Evolutionary conservation across 2,329 filamentous ascomycete species (phyloP).

Genomic region (Nigrograna mackinnonii): DNA sequence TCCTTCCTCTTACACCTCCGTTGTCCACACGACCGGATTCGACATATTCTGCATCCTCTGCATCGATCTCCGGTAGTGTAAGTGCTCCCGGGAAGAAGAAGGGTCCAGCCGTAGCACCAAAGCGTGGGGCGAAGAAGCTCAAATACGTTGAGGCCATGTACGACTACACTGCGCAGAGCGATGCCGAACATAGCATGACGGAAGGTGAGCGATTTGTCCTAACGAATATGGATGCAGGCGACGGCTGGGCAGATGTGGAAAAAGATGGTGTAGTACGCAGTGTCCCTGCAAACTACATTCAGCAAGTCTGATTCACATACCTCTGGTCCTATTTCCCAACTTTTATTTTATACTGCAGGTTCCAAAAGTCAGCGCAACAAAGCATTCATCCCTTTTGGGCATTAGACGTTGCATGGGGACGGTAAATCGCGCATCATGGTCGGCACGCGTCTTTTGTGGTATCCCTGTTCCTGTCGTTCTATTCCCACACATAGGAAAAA

Average conservation of each 20-base stretch:
- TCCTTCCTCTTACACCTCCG: slow-evolving; percentile 52
- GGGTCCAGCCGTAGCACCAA: slow-evolving; percentile 87
- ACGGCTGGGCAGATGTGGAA: slow-evolving; percentile 97
- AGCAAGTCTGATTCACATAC: slow-evolving; percentile 71
- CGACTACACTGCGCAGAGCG: slow-evolving; percentile 83
- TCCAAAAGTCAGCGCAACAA: background rate
- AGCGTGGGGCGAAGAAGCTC: slow-evolving; percentile 88
- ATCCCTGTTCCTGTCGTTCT: too few relatives aligned
- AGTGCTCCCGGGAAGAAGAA: slow-evolving; percentile 70
- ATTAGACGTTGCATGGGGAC: too few relatives aligned
- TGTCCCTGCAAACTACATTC: slow-evolving; percentile 92
- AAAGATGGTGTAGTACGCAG: slow-evolving; percentile 84
- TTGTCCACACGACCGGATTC: slow-evolving; percentile 53
- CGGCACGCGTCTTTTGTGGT: too few relatives aligned
- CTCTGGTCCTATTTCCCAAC: background rate
- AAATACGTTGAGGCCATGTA: slow-evolving; percentile 93
- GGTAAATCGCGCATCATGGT: too few relatives aligned
- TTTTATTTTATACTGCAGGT: too few relatives aligned
- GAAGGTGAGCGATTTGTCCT: slow-evolving; percentile 93
- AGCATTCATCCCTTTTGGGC: background rate
- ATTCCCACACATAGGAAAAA: too few relatives aligned
- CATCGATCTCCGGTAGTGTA: slow-evolving; percentile 63
- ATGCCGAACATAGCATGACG: slow-evolving; percentile 84
- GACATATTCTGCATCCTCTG: slow-evolving; percentile 77
- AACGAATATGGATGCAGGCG: slow-evolving; percentile 83